A percentile compares a stretch with the other conserved stretches of the same genome.
phyloP scores from a whole-genome alignment of 1,284 basidiomycete genomes.

The Psilocybe mexicana region DNA sequence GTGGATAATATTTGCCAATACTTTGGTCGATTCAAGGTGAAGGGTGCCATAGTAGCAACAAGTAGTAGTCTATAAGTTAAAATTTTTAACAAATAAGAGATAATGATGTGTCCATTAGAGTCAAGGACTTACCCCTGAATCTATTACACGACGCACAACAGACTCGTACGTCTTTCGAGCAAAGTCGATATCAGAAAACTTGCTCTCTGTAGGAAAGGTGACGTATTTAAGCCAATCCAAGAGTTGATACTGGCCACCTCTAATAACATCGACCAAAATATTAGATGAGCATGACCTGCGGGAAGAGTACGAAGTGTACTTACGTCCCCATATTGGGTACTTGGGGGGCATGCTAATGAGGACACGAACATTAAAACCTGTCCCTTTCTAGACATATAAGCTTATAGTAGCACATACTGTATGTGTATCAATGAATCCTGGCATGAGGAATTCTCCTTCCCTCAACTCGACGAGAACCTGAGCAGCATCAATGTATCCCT shows the following conservation, averaged over 20 bases:
- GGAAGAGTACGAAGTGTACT: slow-evolving; percentile 22
- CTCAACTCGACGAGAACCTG: slow-evolving; percentile 43
- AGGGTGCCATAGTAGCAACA: slow-evolving; percentile 91
- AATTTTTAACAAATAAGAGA: not conserved
- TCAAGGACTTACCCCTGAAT: slow-evolving; percentile 64
- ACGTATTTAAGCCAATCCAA: slow-evolving; percentile 87
- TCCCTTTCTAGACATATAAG: not conserved
- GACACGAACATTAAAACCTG: not conserved
- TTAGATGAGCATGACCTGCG: not conserved
- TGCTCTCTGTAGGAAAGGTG: slow-evolving; percentile 90
- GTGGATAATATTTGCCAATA: slow-evolving; percentile 78
- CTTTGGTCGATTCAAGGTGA: slow-evolving; percentile 80
- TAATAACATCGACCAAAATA: slow-evolving; percentile 27
- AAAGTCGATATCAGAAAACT: slow-evolving; percentile 73
- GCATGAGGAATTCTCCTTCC: slow-evolving; percentile 80
- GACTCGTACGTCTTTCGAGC: slow-evolving; percentile 71
- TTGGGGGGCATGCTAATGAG: slow-evolving; percentile 79
- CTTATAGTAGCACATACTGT: slow-evolving; percentile 51
- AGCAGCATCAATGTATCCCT: slow-evolving; percentile 36
- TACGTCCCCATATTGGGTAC: slow-evolving; percentile 83
- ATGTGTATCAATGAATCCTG: slow-evolving; percentile 91
- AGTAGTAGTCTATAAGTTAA: slow-evolving; percentile 74
- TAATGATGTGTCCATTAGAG: not conserved
- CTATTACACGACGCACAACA: slow-evolving; percentile 77
- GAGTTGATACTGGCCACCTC: slow-evolving; percentile 81